Evolutionary conservation across 108 stramenopile species (phyloP).

Genomic region (Nitzschia palea): DNA sequence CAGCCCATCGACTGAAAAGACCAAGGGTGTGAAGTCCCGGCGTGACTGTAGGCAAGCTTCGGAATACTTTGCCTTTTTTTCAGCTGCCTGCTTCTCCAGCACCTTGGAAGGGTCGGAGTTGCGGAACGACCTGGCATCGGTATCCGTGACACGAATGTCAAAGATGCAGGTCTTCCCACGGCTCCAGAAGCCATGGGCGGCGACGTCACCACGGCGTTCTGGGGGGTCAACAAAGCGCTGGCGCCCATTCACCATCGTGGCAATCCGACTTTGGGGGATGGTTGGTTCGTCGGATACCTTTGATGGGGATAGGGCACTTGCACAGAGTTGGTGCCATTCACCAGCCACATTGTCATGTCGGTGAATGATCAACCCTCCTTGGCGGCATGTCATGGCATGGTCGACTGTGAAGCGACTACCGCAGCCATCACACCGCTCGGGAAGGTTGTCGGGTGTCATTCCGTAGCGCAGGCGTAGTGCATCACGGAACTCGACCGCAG

Average conservation of each 20-base stretch:
- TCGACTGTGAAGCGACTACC: slow-evolving; percentile 14
- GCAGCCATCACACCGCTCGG: no score
- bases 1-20: slow-evolving; percentile 46
- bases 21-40: slow-evolving; percentile 33
- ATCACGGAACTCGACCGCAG: slow-evolving; percentile 24
- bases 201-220: slow-evolving; percentile 29
- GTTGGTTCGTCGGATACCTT: slow-evolving; percentile 27
- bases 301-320: not conserved
- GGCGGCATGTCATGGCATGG: slow-evolving; percentile 26
- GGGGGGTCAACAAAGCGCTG: not conserved
- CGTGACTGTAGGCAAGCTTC: slow-evolving; percentile 14
- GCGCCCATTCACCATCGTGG: not conserved
- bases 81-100: no score
- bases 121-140: slow-evolving; percentile 19
- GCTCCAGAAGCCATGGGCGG: slow-evolving; percentile 29
- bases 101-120: slow-evolving; percentile 17
- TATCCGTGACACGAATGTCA: slow-evolving; percentile 43
- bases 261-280: slow-evolving; percentile 19
- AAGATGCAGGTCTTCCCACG: slow-evolving; percentile 21
- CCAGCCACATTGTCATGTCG: slow-evolving; percentile 22
- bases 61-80: slow-evolving; percentile 37
- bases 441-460: slow-evolving; percentile 4
- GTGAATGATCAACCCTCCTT: slow-evolving; percentile 24
- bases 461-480: slow-evolving; percentile 16
- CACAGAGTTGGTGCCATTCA: slow-evolving; percentile 20